These are phyloP conservation scores for Zasmidium cellare DNA, from an alignment of 2,329 filamentous ascomycete genomes.

Conservation along the genomic window DNA sequence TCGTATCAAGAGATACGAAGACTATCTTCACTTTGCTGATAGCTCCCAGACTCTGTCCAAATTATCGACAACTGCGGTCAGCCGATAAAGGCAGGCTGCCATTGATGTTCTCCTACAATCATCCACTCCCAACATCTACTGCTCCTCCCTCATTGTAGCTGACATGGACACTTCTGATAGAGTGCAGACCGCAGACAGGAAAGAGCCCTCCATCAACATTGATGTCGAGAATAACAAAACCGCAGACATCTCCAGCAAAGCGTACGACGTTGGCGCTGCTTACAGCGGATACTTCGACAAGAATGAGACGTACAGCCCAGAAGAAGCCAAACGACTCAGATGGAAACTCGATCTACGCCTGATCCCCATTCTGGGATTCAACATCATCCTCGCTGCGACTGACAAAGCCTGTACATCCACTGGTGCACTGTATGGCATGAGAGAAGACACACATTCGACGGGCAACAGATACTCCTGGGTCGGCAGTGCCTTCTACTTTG, in stretches of 20 bases:
- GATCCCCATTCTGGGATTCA: slow-evolving; percentile 11
- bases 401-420: slow-evolving; percentile 12
- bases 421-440: slow-evolving; percentile 44
- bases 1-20: not conserved
- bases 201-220: slow-evolving; percentile 2
- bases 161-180: not conserved
- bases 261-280: slow-evolving; percentile 7
- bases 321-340: not conserved
- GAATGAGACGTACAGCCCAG: slow-evolving; percentile 2
- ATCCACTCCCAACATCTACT: too few species aligned
- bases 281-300: slow-evolving; percentile 13
- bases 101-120: too few species aligned
- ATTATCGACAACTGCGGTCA: too few species aligned
- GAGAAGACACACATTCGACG: slow-evolving; percentile 56
- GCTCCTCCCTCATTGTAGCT: not conserved
- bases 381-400: slow-evolving; percentile 11
- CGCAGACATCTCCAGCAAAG: not conserved
- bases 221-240: not conserved
- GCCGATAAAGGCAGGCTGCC: too few species aligned
- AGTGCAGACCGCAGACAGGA: not conserved
- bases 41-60: not conserved
- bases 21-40: too few species aligned
- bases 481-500: slow-evolving; percentile 53
- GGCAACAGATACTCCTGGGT: slow-evolving; percentile 61
- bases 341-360: slow-evolving; percentile 13